phyloP scores from a whole-genome alignment of 352 stramenopile genomes.

The Halophytophthora polymorphica region DNA sequence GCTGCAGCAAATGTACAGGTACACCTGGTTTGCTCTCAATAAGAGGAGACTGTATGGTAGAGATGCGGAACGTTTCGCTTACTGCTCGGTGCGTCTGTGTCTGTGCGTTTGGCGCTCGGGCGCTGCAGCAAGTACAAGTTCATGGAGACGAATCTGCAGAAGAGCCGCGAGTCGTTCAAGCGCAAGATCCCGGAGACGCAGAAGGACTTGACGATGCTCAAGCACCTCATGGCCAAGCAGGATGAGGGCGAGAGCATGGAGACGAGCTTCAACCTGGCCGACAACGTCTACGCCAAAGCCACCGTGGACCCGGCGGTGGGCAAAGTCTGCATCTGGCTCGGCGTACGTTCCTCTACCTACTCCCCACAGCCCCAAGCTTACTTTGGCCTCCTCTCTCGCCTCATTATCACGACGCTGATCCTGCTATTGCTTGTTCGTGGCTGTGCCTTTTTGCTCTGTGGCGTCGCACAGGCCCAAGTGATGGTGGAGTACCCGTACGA shows the following conservation, averaged over 20 bases:
- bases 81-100: too few relatives aligned
- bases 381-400: background rate
- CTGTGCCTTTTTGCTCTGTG: background rate
- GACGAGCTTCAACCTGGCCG: constrained; percentile 93
- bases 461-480: constrained; percentile 79
- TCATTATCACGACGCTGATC: background rate
- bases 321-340: constrained; percentile 97
- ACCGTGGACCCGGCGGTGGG: constrained; percentile 86
- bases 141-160: constrained; percentile 86
- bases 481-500: constrained; percentile 98
- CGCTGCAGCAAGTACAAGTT: constrained; percentile 85
- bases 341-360: constrained; percentile 35
- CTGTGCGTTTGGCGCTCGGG: background rate
- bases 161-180: constrained; percentile 86
- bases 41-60: background rate
- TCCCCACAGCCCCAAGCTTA: too few relatives aligned
- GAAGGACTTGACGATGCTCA: constrained; percentile 65
- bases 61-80: too few relatives aligned
- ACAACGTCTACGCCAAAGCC: constrained; percentile 95
- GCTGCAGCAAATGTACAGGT: constrained; percentile 83
- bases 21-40: background rate
- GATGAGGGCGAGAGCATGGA: constrained; percentile 79
- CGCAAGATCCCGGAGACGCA: constrained; percentile 91
- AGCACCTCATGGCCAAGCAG: constrained; percentile 50
- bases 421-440: background rate